These are phyloP conservation scores for Actinomortierella wolfii DNA, from an alignment of 371 early-diverging fungal genomes.

Conservation along the genomic window DNA sequence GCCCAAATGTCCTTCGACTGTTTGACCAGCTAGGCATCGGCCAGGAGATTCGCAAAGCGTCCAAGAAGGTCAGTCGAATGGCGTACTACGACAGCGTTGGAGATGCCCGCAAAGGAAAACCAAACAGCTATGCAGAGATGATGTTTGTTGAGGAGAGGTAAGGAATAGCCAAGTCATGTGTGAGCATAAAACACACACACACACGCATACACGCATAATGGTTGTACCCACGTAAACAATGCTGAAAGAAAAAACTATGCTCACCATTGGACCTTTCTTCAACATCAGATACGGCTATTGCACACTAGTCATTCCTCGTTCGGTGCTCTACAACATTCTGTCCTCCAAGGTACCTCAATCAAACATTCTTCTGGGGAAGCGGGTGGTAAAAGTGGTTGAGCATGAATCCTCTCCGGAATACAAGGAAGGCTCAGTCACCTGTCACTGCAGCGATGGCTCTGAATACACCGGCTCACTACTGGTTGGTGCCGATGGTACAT, in stretches of 20 bases:
- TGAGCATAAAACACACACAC: too few relatives aligned
- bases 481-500: constrained; percentile 30
- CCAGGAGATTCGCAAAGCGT: neutral
- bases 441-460: constrained; percentile 12
- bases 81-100: constrained; percentile 7
- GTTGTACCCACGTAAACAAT: too few relatives aligned
- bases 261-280: neutral
- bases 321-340: constrained; percentile 2
- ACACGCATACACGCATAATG: too few relatives aligned
- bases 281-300: constrained; percentile 8
- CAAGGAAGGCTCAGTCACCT: neutral
- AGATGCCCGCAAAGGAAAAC: neutral
- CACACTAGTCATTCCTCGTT: constrained; percentile 7
- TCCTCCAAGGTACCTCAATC: neutral
- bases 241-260: too few relatives aligned
- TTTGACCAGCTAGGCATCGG: constrained; percentile 13
- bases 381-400: constrained; percentile 5
- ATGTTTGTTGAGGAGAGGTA: constrained; percentile 16
- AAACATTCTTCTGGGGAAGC: constrained; percentile 12
- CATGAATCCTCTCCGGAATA: neutral
- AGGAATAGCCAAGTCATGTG: neutral
- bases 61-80: constrained; percentile 3
- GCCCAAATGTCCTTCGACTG: constrained; percentile 9
- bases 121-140: constrained; percentile 7
- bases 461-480: constrained; percentile 6